A percentile compares a stretch with the other conserved stretches of the same genome.
phyloP scores from a whole-genome alignment of 2,329 filamentous ascomycete species.

The Calycina herbarum region DNA sequence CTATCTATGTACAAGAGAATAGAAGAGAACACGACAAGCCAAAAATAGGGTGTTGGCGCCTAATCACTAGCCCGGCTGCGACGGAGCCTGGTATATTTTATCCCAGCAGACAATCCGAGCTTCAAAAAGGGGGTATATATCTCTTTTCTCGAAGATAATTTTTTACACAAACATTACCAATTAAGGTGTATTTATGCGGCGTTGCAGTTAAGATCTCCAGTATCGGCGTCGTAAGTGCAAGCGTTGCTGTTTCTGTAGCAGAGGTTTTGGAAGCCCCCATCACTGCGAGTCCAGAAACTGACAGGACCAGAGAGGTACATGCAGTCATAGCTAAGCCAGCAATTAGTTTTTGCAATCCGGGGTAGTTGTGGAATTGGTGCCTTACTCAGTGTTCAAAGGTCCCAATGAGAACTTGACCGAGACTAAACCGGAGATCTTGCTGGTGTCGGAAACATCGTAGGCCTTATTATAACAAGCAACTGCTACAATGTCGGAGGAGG shows the following conservation, averaged over 20 bases:
- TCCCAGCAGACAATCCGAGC: too few species aligned
- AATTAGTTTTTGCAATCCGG: neutral
- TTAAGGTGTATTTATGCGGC: too few species aligned
- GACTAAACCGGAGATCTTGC: neutral
- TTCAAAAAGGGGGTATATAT: too few species aligned
- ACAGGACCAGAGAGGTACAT: constrained; percentile 7
- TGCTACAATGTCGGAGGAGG: neutral
- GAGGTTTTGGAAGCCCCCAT: constrained; percentile 7
- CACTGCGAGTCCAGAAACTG: neutral
- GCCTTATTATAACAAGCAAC: constrained; percentile 4
- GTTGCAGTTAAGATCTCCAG: constrained; percentile 9
- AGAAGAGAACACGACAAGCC: constrained; percentile 1
- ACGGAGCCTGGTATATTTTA: too few species aligned
- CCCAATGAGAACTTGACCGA: neutral
- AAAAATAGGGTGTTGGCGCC: too few species aligned
- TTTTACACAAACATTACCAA: too few species aligned
- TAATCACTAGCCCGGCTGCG: too few species aligned
- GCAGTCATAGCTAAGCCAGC: constrained; percentile 3
- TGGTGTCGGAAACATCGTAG: constrained; percentile 3
- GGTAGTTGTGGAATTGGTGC: neutral
- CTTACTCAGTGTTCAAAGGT: constrained; percentile 8
- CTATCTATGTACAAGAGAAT: too few species aligned
- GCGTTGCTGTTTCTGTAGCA: neutral
- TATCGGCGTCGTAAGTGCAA: neutral
- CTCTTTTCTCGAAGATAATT: too few species aligned